These are phyloP conservation scores for Musa balbisiana DNA, from an alignment of 202 grass and related monocot species.

Conservation along the genomic window DNA sequence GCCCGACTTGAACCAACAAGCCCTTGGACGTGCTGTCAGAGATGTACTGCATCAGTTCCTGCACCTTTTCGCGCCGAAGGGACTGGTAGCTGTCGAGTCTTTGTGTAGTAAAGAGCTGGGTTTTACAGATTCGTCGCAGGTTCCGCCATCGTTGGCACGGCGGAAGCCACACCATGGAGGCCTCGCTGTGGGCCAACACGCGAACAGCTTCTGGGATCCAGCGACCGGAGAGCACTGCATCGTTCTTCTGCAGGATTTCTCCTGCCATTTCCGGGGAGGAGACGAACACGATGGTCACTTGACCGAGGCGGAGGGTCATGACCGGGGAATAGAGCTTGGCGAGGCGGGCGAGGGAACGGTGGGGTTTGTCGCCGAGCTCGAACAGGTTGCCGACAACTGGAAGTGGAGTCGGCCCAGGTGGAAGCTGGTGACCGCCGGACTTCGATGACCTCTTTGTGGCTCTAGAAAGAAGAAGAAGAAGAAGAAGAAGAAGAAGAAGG, in stretches of 20 bases:
- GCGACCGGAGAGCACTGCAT: conserved; percentile 4
- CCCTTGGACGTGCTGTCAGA: conserved; percentile 18
- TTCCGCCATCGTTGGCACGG: conserved; percentile 40
- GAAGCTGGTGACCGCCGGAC: background rate
- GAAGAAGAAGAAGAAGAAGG: too few relatives aligned
- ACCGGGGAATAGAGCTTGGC: conserved; percentile 21
- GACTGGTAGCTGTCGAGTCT: conserved; percentile 39
- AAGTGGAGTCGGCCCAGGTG: conserved; percentile 22
- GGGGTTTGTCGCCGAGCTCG: background rate
- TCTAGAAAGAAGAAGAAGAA: too few relatives aligned
- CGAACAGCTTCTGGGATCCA: conserved; percentile 20
- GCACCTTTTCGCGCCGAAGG: conserved; percentile 28
- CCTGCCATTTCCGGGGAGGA: conserved; percentile 16
- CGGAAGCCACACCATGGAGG: conserved; percentile 27
- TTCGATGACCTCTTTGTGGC: too few relatives aligned
- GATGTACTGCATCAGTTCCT: conserved; percentile 29
- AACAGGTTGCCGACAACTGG: conserved; percentile 36
- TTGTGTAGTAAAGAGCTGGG: conserved; percentile 42
- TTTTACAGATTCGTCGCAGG: conserved; percentile 42
- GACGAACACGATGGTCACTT: conserved; percentile 3
- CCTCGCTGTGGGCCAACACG: conserved; percentile 1
- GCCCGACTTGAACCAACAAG: conserved; percentile 23
- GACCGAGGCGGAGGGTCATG: conserved; percentile 26
- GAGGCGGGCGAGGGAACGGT: conserved; percentile 24
- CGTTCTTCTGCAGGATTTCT: conserved; percentile 27